A percentile compares a stretch with the other conserved stretches of the same genome.
These are phyloP conservation scores for Colletotrichum karsti DNA, from an alignment of 2,329 filamentous ascomycete species.

Conservation along the genomic window DNA sequence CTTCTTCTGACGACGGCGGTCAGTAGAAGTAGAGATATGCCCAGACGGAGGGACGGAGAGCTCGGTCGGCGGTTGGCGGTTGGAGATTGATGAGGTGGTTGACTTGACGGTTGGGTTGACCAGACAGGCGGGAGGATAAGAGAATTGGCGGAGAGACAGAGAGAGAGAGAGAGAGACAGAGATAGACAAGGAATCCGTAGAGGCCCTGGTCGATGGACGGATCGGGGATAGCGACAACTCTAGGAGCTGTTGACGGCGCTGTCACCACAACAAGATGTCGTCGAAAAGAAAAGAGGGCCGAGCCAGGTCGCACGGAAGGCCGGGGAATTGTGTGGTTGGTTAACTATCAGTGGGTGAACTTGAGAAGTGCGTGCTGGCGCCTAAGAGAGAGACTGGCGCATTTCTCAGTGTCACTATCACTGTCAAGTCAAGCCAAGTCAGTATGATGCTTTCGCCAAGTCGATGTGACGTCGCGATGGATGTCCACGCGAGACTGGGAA, in stretches of 20 bases:
- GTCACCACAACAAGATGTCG: no score
- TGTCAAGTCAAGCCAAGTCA: no score
- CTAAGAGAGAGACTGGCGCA: background rate
- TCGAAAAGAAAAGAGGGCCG: background rate
- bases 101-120: no score
- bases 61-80: no score
- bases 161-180: background rate
- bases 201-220: background rate
- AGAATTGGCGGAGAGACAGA: background rate
- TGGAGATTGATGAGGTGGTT: no score
- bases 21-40: background rate
- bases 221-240: no score
- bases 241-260: background rate
- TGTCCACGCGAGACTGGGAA: no score
- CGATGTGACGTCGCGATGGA: slow-evolving; percentile 25
- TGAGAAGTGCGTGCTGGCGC: no score
- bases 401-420: no score
- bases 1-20: no score
- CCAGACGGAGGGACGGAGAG: background rate
- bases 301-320: background rate
- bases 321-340: background rate
- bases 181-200: background rate
- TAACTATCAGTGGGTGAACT: background rate
- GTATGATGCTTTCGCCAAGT: slow-evolving; percentile 15
- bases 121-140: background rate